phyloP scores from a whole-genome alignment of 768 basidiomycete genomes.

The Agrocybe praecox region DNA sequence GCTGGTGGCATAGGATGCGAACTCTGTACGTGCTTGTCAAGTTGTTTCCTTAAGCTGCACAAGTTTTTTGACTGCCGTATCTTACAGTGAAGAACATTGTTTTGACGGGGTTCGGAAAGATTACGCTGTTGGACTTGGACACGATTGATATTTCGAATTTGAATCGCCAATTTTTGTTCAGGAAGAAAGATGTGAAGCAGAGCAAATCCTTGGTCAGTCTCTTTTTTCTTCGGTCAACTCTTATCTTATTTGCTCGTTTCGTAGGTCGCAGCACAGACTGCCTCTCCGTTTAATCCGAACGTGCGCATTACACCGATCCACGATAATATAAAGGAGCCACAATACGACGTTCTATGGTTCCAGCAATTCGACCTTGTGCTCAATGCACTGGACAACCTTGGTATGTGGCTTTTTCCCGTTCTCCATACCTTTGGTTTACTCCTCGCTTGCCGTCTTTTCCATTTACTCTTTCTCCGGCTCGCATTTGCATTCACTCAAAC shows the following conservation, averaged over 20 bases:
- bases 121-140: slow-evolving; percentile 93
- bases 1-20: slow-evolving; percentile 99
- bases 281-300: slow-evolving; percentile 83
- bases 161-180: slow-evolving; percentile 95
- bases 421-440: neutral
- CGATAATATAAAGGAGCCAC: slow-evolving; percentile 92
- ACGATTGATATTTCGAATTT: slow-evolving; percentile 98
- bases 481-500: no score
- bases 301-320: slow-evolving; percentile 88
- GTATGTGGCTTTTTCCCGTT: slow-evolving; percentile 41
- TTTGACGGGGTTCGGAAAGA: slow-evolving; percentile 88
- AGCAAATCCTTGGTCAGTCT: slow-evolving; percentile 84
- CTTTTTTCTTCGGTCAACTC: neutral
- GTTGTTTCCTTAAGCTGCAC: neutral
- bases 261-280: slow-evolving; percentile 84
- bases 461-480: no score
- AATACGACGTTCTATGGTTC: slow-evolving; percentile 92
- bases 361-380: slow-evolving; percentile 88
- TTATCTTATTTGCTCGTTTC: neutral
- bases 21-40: slow-evolving; percentile 59
- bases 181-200: slow-evolving; percentile 96
- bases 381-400: slow-evolving; percentile 96
- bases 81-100: slow-evolving; percentile 91
- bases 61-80: neutral
- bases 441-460: no score